Evolutionary conservation across 2,329 filamentous ascomycete species (phyloP), one percentile per base, ranked within the genome.

Genomic region (Hypoxylon sp.): DNA sequence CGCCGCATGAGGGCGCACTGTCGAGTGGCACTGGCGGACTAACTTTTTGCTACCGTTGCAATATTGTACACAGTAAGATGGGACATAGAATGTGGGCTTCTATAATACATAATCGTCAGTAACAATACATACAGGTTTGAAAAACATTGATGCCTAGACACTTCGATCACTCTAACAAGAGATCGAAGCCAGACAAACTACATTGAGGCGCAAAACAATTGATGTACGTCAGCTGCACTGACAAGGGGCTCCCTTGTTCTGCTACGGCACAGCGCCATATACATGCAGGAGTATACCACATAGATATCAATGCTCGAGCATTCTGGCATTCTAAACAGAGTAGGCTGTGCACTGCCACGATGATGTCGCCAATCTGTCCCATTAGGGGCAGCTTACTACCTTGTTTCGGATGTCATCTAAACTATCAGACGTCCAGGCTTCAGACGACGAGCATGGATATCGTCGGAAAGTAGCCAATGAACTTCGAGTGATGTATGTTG

Each of bases 271-370:
- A 59, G 62, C 24, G 50, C 14, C 26, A 47, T 13, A 19, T 48
- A 47, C 24, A 19, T 48, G 47, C 48, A 51, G 37, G 29, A 59
- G 44, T 44, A 53, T 48, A 17, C 47, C 33, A 19, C 54, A n/a
- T 58, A 29, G 10, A 26, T 50, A 8, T 11, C n/a, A 33, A 19
- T 33, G 35, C 37, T n/a, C 14, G 39, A 51, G 42, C 26, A 29
- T 19, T 17, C n/a, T 44, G 46, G 42, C 26, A 29, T 19, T 17
- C n/a, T 44, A 66, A 42, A 48, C 46, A 50, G 46, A 44, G 22
- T 13, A 55, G 63, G 57, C 63, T 58, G 52, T 61, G 63, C 63
- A 61, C 50, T 24, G 26, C 55, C 55, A 55, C 11, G 29, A 24
- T 44, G 44, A 13, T 8, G 42, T 55, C 39, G 55, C 33, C 17